Conservation (phyloP, 768 basidiomycete genomes). For the Lentinula sp. region DNA sequence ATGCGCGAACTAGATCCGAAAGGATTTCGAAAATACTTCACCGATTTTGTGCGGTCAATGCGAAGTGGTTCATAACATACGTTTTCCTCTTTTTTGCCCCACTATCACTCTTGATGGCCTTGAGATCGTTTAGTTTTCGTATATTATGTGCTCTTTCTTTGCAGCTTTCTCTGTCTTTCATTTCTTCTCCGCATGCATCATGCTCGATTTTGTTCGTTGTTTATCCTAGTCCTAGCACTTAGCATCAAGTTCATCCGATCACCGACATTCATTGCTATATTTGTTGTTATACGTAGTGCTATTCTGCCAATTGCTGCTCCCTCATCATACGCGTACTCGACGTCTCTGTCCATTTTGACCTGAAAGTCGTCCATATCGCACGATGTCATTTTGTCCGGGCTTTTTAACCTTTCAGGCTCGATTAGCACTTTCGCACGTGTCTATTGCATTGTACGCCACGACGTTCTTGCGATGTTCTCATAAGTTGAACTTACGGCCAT, state of each 20-base stretch:
- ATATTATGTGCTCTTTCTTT: not conserved
- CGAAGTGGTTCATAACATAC: slow-evolving; percentile 46
- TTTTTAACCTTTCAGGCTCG: no score
- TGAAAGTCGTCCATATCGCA: no score
- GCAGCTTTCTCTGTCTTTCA: not conserved
- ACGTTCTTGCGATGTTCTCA: not conserved
- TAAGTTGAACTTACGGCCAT: not conserved
- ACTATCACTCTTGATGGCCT: not conserved
- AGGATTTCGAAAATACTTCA: slow-evolving; percentile 80
- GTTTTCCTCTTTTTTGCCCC: not conserved
- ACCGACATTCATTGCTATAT: not conserved
- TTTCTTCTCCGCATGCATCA: slow-evolving; percentile 1
- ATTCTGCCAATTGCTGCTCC: not conserved
- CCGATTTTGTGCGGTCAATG: slow-evolving; percentile 74
- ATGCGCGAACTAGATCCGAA: slow-evolving; percentile 70
- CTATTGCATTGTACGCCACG: no score
- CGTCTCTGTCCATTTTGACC: no score
- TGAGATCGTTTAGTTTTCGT: not conserved
- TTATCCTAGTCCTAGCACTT: not conserved
- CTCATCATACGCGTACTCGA: not conserved
- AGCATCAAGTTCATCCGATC: not conserved
- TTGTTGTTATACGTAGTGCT: not conserved
- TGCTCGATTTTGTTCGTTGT: not conserved
- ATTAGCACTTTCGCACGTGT: not conserved
- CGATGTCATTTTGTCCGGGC: no score